A percentile compares a stretch with the other conserved stretches of the same genome.
Conservation (phyloP, 2,329 filamentous ascomycete species). For the Arthrobotrys conoides region DNA sequence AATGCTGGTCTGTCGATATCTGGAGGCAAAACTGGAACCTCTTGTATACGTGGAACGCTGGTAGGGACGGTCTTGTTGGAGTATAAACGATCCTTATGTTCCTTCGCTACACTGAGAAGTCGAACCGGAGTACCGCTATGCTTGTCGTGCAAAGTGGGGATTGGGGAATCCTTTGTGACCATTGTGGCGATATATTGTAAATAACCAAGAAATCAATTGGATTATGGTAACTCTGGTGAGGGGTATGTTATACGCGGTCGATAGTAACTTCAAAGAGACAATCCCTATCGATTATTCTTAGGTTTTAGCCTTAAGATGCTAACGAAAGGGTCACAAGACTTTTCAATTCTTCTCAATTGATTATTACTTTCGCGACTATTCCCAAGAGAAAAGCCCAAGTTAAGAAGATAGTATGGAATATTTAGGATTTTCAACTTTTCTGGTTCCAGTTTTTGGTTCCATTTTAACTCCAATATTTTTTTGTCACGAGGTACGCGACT, state of each 20-base stretch:
- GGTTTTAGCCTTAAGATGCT: slow-evolving; percentile 9
- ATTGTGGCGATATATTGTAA: slow-evolving; percentile 30
- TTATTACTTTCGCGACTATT: slow-evolving; percentile 1
- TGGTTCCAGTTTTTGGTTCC: slow-evolving; percentile 7
- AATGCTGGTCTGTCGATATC: slow-evolving; percentile 67
- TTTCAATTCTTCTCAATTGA: slow-evolving; percentile 11
- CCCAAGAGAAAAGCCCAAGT: neutral
- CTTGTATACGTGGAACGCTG: slow-evolving; percentile 62
- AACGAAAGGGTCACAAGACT: slow-evolving; percentile 15
- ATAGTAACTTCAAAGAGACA: slow-evolving; percentile 6
- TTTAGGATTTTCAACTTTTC: slow-evolving; percentile 6
- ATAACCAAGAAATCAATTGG: slow-evolving; percentile 1
- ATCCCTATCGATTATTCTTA: neutral
- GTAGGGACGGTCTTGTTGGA: slow-evolving; percentile 66
- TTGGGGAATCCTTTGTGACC: slow-evolving; percentile 23
- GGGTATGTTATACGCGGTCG: neutral
- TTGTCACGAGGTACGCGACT: slow-evolving; percentile 24
- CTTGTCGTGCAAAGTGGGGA: slow-evolving; percentile 62
- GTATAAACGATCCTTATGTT: slow-evolving; percentile 66
- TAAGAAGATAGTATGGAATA: neutral
- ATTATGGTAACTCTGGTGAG: neutral
- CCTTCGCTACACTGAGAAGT: slow-evolving; percentile 67
- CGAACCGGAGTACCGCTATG: slow-evolving; percentile 68
- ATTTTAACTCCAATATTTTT: slow-evolving; percentile 25
- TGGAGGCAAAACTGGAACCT: slow-evolving; percentile 67